Evolutionary conservation across 2,329 filamentous ascomycete genomes (phyloP), one percentile per base, ranked within the genome.

Genomic region (Epichloe baconii): DNA sequence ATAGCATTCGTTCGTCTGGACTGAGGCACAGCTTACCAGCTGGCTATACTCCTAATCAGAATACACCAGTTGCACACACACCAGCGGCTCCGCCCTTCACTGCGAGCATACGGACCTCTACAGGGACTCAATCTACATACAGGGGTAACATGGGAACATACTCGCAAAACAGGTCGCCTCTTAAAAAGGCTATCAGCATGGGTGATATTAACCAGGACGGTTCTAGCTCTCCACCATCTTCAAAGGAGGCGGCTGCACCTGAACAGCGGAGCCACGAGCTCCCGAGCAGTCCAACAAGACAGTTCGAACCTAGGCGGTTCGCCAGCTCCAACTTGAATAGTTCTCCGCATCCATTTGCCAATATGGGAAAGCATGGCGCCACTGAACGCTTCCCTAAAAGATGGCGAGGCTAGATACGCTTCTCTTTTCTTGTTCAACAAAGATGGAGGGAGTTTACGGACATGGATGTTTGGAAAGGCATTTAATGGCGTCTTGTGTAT

Each of bases 71-170:
- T 3, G 47, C 50, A 5, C 37, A 45, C 19, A 48, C 50, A 4
- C 63, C 66, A 4, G 57, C 59, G 3, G 58, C 61, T 19, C 61
- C 61, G 8, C 55, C 54, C 11, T 49, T 63, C 5, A 58, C 60
- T 4, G 50, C 49, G 41, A 55, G 48, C 23, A 34, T 52, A 26
- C 40, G 57, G 15, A 57, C 56, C 23, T 53, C 63, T 14, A 59
- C 59, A 5, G 58, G 56, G 47, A 52, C 62, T 1, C 63, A 55
- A 7, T 50, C 59, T 4, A 64, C 60, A 53, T 71, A 70, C 62
- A 88, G 88, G 15, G 88, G 90, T 2, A 91, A 78, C 62, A 71
- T 95, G 47, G 89, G 90, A 14, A 76, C 94, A 1, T 89, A 83
- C 65, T 84, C 78, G 5, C 88, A 95, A 64, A 82, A 82, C 5